Conservation (phyloP, 192 early-diverging fungal species). For the Rhizoclosmatium sp. region DNA sequence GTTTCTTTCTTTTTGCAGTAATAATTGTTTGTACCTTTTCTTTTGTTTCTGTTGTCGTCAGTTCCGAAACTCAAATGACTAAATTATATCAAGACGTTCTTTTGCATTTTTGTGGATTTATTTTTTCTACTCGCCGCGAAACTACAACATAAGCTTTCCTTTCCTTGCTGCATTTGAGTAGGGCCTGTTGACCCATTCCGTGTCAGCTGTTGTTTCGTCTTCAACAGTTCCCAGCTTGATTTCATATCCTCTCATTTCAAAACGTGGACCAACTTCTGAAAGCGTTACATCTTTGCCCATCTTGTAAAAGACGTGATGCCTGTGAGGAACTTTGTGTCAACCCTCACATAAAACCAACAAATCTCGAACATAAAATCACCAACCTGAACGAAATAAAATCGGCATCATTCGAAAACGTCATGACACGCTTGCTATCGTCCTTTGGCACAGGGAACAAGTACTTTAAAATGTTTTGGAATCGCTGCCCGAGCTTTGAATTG, state of each 20-base stretch:
- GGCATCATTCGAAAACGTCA: slow-evolving; percentile 96
- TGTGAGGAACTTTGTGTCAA: slow-evolving; percentile 30
- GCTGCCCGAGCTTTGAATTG: slow-evolving; percentile 80
- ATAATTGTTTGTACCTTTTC: too few relatives aligned
- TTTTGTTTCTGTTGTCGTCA: too few relatives aligned
- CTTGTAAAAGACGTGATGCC: slow-evolving; percentile 96
- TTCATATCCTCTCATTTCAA: slow-evolving; percentile 97
- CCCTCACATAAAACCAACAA: neutral
- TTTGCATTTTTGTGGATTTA: too few relatives aligned
- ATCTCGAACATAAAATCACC: slow-evolving; percentile 12
- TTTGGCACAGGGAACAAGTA: slow-evolving; percentile 98
- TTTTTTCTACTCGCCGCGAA: too few relatives aligned
- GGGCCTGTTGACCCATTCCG: slow-evolving; percentile 95
- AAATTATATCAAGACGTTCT: too few relatives aligned
- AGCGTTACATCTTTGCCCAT: slow-evolving; percentile 90
- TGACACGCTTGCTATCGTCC: slow-evolving; percentile 92
- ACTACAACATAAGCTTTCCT: slow-evolving; percentile 55
- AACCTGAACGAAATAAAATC: slow-evolving; percentile 96
- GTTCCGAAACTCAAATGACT: too few relatives aligned
- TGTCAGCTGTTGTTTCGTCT: slow-evolving; percentile 86
- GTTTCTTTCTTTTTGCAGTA: too few relatives aligned
- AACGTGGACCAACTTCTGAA: slow-evolving; percentile 96
- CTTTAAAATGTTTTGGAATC: slow-evolving; percentile 88
- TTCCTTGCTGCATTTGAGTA: slow-evolving; percentile 84
- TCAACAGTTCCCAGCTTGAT: slow-evolving; percentile 96